Evolutionary conservation across 2,329 filamentous ascomycete species (phyloP), one percentile per base, ranked within the genome.

Genomic region (Domatiomyces catenatus): DNA sequence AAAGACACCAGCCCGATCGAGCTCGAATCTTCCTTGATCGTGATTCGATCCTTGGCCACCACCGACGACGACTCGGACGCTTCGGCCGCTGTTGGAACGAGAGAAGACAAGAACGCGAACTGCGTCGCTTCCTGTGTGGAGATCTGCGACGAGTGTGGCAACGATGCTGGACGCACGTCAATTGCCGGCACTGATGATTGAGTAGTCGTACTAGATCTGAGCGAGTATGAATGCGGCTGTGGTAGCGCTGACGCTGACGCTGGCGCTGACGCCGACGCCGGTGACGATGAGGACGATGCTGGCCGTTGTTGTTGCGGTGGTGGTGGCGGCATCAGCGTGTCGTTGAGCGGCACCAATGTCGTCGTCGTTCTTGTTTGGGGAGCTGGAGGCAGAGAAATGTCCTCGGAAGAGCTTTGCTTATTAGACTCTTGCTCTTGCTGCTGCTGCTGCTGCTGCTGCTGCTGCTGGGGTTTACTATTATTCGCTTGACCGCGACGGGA

Each of bases 61-160:
- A 24, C 22, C 22, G 22, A 17, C n/a, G 45, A 5, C 20, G 45
- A 5, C 45, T 47, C 45, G 20, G 28, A 17, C 8, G 24, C 17
- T 32, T 26, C 26, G 19, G 17, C 8, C 6, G 22, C 22, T 1
- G 32, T 15, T 39, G 32, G 32, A 39, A 39, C 32, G 10, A 39
- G 32, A 15, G 32, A 39, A 5, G 32, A 39, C 10, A 39, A 39
- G 2, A 39, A 15, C 32, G 10, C 22, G 19, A 10, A 45, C 47
- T 60, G 57, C 10, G 58, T 59, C n/a, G 53, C 50, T 32, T 57
- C 58, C 50, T 60, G 58, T 22, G 58, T 60, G 4, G 58, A 60
- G 26, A 60, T 56, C 28, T 60, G 58, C 2, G 58, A 60, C 22
- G 57, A 56, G 46, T 55, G 56, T 15, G 57, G 57, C 48, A 60